These are phyloP conservation scores for Meripilus lineatus DNA, from an alignment of 1,284 basidiomycete genomes.

Conservation along the genomic window DNA sequence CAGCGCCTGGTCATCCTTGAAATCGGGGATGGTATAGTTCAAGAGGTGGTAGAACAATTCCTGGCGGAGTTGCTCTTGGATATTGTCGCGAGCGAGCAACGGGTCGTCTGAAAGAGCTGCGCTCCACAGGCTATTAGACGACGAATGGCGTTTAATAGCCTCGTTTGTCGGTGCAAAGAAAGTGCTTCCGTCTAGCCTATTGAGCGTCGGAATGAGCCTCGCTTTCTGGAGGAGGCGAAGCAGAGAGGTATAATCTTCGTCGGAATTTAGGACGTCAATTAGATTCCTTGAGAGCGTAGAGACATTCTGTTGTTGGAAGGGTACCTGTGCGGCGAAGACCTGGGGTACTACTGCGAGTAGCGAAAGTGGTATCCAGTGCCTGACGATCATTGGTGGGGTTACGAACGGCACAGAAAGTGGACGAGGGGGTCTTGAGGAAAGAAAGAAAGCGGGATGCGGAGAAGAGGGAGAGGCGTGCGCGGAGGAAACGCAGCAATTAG, in stretches of 20 bases:
- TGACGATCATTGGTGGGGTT: constrained; percentile 10
- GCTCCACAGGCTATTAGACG: constrained; percentile 44
- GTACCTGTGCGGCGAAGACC: constrained; percentile 28
- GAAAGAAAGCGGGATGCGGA: constrained; percentile 3
- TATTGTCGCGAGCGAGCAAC: constrained; percentile 62
- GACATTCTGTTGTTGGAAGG: constrained; percentile 20
- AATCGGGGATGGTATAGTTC: constrained; percentile 68
- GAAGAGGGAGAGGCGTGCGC: constrained; percentile 2
- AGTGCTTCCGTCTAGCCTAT: constrained; percentile 77
- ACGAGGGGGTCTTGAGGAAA: constrained; percentile 2
- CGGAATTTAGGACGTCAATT: constrained; percentile 73
- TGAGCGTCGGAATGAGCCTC: constrained; percentile 88
- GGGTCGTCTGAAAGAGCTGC: constrained; percentile 35
- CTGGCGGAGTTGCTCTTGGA: constrained; percentile 81
- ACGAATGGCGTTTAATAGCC: constrained; percentile 60
- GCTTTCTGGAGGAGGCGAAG: constrained; percentile 81
- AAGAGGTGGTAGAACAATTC: constrained; percentile 94
- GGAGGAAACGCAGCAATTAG: neutral
- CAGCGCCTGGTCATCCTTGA: constrained; percentile 37
- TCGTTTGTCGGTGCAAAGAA: constrained; percentile 95
- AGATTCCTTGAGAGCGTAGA: constrained; percentile 49
- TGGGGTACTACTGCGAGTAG: constrained; percentile 30
- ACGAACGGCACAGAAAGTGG: constrained; percentile 1
- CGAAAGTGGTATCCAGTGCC: constrained; percentile 32
- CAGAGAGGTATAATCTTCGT: constrained; percentile 78